These are phyloP conservation scores for Sporothrix brunneoviolacea DNA, from an alignment of 2,329 filamentous ascomycete genomes.

Conservation along the genomic window DNA sequence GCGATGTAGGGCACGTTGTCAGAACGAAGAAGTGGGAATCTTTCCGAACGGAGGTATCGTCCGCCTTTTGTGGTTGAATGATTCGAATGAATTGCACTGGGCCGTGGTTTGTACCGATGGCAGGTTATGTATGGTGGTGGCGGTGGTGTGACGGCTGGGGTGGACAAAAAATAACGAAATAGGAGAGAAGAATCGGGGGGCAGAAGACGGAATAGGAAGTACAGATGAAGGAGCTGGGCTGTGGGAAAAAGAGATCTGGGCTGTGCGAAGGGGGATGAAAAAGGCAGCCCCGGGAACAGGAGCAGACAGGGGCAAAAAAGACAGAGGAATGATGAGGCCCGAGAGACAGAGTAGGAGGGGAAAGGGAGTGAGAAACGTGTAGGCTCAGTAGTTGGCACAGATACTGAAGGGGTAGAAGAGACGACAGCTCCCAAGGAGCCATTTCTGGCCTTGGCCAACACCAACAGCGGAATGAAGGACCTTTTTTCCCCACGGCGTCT, in stretches of 20 bases:
- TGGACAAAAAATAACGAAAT: background rate
- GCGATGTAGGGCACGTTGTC: background rate
- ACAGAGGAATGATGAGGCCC: too few relatives aligned
- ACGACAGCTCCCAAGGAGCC: background rate
- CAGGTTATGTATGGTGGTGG: slow-evolving; percentile 6
- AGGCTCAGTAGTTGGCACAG: too few relatives aligned
- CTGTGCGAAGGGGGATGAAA: background rate
- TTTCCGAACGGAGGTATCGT: slow-evolving; percentile 7
- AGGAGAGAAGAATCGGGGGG: background rate
- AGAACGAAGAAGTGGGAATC: slow-evolving; percentile 2
- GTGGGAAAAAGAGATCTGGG: background rate
- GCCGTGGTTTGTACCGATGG: slow-evolving; percentile 6
- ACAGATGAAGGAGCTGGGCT: background rate
- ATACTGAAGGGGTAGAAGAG: background rate
- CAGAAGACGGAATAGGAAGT: background rate
- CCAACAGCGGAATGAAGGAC: slow-evolving; percentile 10
- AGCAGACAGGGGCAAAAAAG: background rate
- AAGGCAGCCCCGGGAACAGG: background rate
- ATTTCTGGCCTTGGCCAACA: slow-evolving; percentile 4
- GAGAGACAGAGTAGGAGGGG: too few relatives aligned
- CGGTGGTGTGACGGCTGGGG: slow-evolving; percentile 8
- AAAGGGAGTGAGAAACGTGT: too few relatives aligned
- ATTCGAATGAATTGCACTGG: slow-evolving; percentile 6
- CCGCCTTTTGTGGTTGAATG: slow-evolving; percentile 12
- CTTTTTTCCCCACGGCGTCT: slow-evolving; percentile 13